Conservation (phyloP, 1,284 basidiomycete genomes). For the Cryptococcus neoformans region DNA sequence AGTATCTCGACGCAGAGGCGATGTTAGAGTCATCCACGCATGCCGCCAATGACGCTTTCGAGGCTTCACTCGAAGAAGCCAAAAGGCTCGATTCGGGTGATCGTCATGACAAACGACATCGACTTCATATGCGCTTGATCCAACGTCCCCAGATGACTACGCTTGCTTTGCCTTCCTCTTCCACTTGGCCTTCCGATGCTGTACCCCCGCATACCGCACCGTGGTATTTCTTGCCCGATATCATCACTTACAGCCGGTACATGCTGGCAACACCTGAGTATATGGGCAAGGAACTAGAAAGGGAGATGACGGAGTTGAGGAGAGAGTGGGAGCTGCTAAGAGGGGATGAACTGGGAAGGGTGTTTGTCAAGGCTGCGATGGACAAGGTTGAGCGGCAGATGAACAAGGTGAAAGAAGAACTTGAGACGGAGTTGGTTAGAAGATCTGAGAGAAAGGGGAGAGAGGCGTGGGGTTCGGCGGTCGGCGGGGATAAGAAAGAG, state of each 20-base stretch:
- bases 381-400: slow-evolving; percentile 73
- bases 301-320: slow-evolving; percentile 68
- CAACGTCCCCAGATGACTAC: slow-evolving; percentile 93
- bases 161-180: slow-evolving; percentile 86
- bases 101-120: slow-evolving; percentile 18
- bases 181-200: slow-evolving; percentile 89
- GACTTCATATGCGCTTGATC: slow-evolving; percentile 80
- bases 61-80: not conserved
- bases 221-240: slow-evolving; percentile 93
- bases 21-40: slow-evolving; percentile 21
- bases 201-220: slow-evolving; percentile 82
- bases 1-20: slow-evolving; percentile 48
- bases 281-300: slow-evolving; percentile 67
- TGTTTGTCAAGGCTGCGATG: slow-evolving; percentile 77
- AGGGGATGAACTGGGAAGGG: slow-evolving; percentile 70
- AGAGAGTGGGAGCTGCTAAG: slow-evolving; percentile 56
- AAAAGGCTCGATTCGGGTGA: not conserved
- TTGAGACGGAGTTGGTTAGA: slow-evolving; percentile 59
- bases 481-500: slow-evolving; percentile 44
- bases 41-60: slow-evolving; percentile 21
- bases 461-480: slow-evolving; percentile 40
- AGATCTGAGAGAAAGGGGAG: slow-evolving; percentile 37
- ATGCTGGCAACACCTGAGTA: slow-evolving; percentile 92
- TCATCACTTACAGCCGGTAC: slow-evolving; percentile 84
- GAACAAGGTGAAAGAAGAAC: slow-evolving; percentile 62